phyloP scores from a whole-genome alignment of 1,284 basidiomycete genomes.

The Pseudozyma sp. region DNA sequence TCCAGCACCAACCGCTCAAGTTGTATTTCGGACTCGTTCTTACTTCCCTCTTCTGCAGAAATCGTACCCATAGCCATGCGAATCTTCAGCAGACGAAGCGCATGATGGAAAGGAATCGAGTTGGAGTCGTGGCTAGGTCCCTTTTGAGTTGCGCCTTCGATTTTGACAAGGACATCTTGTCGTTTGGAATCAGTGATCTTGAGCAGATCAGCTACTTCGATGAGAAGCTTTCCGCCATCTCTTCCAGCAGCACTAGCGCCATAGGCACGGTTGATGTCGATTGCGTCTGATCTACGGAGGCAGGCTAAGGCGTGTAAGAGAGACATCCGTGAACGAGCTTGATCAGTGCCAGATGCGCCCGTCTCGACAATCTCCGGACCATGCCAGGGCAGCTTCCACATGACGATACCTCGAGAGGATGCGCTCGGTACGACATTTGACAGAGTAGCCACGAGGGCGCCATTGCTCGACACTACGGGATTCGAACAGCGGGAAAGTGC shows the following conservation, averaged over 20 bases:
- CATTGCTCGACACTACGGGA: slow-evolving; percentile 39
- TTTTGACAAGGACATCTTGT: slow-evolving; percentile 40
- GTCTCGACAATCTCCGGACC: not conserved
- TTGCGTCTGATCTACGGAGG: slow-evolving; percentile 32
- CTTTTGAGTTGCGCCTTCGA: slow-evolving; percentile 38
- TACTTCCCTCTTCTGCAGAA: too few species aligned
- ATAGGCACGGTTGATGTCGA: slow-evolving; percentile 30
- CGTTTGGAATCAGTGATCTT: slow-evolving; percentile 47
- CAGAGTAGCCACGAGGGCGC: slow-evolving; percentile 25
- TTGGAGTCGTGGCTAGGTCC: slow-evolving; percentile 41
- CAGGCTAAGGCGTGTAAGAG: slow-evolving; percentile 25
- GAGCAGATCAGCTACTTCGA: slow-evolving; percentile 34
- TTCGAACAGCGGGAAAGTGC: slow-evolving; percentile 24
- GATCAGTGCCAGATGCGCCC: not conserved
- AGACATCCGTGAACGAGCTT: not conserved
- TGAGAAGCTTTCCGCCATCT: slow-evolving; percentile 11
- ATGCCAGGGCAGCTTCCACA: slow-evolving; percentile 30
- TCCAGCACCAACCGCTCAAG: slow-evolving; percentile 32
- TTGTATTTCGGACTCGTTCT: not conserved
- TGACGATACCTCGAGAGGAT: slow-evolving; percentile 11
- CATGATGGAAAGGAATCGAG: slow-evolving; percentile 32
- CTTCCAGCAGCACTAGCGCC: not conserved
- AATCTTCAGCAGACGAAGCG: slow-evolving; percentile 44
- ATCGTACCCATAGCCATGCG: slow-evolving; percentile 29
- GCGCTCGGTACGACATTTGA: slow-evolving; percentile 3